Evolutionary conservation across 768 basidiomycete genomes (phyloP).

Genomic region (Lepiota venenata): DNA sequence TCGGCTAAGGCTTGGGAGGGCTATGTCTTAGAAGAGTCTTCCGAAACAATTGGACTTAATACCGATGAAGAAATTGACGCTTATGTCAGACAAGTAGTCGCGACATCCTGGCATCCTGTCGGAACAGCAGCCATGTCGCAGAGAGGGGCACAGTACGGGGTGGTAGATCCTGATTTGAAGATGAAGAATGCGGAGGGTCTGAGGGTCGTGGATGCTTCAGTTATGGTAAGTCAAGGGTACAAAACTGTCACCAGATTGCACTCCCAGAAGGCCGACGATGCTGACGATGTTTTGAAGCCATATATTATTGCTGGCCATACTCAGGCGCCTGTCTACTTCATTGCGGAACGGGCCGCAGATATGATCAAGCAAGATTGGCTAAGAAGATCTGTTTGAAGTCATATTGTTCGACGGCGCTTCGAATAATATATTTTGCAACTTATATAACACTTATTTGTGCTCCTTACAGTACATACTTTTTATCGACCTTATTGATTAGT

Average conservation of each 20-base stretch:
- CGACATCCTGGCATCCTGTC: conserved; percentile 3
- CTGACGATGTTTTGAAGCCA: not conserved
- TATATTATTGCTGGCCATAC: conserved; percentile 1
- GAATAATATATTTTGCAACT: too few species aligned
- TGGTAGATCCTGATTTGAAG: conserved; percentile 14
- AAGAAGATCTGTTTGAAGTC: too few species aligned
- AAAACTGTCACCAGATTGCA: too few species aligned
- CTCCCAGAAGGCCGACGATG: too few species aligned
- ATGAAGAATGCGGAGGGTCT: conserved; percentile 12
- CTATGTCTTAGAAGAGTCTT: not conserved
- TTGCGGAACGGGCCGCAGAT: conserved; percentile 9
- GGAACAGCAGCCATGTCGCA: conserved; percentile 13
- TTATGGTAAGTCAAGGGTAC: conserved; percentile 8
- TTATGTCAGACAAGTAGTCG: not conserved
- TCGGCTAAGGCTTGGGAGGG: conserved; percentile 7
- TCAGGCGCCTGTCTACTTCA: not conserved
- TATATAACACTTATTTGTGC: too few species aligned
- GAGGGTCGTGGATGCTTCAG: conserved; percentile 13
- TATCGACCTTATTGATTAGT: too few species aligned
- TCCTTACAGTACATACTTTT: too few species aligned
- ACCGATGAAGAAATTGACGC: conserved; percentile 7
- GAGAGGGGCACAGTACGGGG: conserved; percentile 9
- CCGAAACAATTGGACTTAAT: not conserved
- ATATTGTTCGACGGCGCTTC: too few species aligned
- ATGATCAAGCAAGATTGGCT: not conserved